Percentiles rank a stretch among this genome's conserved stretches.
Conservation (phyloP, 768 basidiomycete genomes). For the Collybia sp. region DNA sequence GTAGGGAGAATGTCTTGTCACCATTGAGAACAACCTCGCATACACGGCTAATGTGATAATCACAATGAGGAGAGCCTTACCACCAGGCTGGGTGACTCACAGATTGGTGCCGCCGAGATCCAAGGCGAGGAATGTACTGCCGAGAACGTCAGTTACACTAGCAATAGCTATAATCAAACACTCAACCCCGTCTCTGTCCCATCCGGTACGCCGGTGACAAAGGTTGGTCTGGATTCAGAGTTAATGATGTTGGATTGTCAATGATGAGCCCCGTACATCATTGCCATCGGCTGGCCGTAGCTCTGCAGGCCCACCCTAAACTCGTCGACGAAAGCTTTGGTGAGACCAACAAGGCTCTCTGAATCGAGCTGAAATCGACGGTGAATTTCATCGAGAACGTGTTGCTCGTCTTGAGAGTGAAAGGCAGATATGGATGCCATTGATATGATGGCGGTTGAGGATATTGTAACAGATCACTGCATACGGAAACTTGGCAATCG, state of each 20-base stretch:
- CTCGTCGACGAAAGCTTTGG: conserved; percentile 77
- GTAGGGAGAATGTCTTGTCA: conserved; percentile 81
- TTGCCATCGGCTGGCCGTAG: conserved; percentile 84
- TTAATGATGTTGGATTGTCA: conserved; percentile 7
- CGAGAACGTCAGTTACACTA: conserved; percentile 1
- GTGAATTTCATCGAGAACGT: conserved; percentile 61
- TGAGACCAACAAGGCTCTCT: conserved; percentile 62
- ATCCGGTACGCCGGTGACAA: conserved; percentile 92
- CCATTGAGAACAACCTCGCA: conserved; percentile 93
- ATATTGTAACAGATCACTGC: conserved; percentile 4
- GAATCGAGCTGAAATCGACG: conserved; percentile 65
- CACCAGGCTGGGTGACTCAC: conserved; percentile 39
- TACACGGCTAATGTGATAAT: conserved; percentile 62
- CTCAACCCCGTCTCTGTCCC: conserved; percentile 91
- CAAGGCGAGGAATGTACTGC: conserved; percentile 90
- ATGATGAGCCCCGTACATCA: conserved; percentile 61
- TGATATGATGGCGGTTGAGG: conserved; percentile 13
- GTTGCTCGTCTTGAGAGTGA: conserved; percentile 37
- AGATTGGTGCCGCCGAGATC: conserved; percentile 98
- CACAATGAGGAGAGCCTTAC: conserved; percentile 5
- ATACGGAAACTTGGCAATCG: conserved; percentile 4
- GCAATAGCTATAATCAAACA: conserved; percentile 5
- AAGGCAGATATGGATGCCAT: conserved; percentile 42
- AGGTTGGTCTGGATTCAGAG: conserved; percentile 67
- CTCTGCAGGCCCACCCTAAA: conserved; percentile 65